Evolutionary conservation across 2,329 filamentous ascomycete species (phyloP), one percentile per base, ranked within the genome.

Genomic region (Beauveria bassiana): DNA sequence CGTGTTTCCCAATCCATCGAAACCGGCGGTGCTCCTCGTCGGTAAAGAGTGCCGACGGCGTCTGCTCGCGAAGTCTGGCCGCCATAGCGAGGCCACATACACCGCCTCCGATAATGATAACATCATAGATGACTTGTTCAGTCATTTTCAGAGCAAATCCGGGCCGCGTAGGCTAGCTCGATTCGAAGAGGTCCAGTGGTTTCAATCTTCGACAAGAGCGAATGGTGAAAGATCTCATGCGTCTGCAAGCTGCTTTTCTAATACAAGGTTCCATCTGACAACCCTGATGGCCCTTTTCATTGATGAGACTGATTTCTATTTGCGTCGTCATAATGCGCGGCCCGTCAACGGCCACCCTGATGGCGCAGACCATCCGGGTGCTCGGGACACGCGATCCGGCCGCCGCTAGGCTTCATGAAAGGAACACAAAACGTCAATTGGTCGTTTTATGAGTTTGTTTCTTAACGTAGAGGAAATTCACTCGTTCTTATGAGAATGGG

Each of bases 11-110:
- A 61, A 91, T 86, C 87, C 89, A 92, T 71, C 90, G 85, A 70
- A 90, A 93, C n/a, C 90, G 81, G 47, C 87, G 85, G 68, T 93
- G 89, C 69, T 93, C 90, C 66, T 90, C 88, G 69, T 93, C 89
- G 0, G 90, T 93, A 73, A 93, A 93, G 58, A 92, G 84, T 1
- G 90, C 89, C 0, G 87, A 90, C 0, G 90, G 90, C 0, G 88
- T 89, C 60, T 81, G 79, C 72, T 93, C 90, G 47, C 83, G 81
- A 1, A 93, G 80, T 4, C 90, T 82, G 1, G 89, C 85, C 9
- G 90, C 88, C 6, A 89, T 83, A 5, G 88, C 88, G 3, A 93
- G 84, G 5, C 89, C 89, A 65, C 86, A 89, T 4, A 90, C 89
- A 0, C 90, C 90, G 7, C 86, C 88, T 9, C 90, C 90, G 46